Percentiles rank a stretch among this genome's conserved stretches.
Conservation (phyloP, 2,329 filamentous ascomycete genomes). For the Botrytis sinoallii region DNA sequence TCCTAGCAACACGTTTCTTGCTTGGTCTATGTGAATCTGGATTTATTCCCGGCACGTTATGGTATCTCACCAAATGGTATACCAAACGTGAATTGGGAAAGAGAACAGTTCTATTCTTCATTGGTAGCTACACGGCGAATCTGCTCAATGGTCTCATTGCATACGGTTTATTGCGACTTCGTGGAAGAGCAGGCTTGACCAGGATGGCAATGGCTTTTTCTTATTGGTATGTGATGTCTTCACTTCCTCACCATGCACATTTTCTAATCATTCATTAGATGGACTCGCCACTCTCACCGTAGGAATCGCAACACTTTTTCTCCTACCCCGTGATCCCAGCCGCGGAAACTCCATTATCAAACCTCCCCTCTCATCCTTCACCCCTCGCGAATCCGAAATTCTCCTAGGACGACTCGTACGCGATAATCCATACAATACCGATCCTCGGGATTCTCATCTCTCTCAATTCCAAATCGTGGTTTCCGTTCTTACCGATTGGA, state of each 20-base stretch:
- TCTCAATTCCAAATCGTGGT: constrained; percentile 16
- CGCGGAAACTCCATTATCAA: constrained; percentile 15
- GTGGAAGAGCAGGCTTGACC: constrained; percentile 49
- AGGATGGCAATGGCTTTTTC: constrained; percentile 58
- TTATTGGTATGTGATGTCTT: constrained; percentile 2
- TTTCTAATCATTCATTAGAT: not conserved
- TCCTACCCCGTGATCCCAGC: constrained; percentile 17
- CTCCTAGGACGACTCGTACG: constrained; percentile 12
- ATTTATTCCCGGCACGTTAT: constrained; percentile 53
- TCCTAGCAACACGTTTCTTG: constrained; percentile 30
- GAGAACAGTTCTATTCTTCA: constrained; percentile 15
- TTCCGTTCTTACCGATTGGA: constrained; percentile 17
- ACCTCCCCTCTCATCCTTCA: constrained; percentile 10
- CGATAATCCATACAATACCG: constrained; percentile 17
- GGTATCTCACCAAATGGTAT: constrained; percentile 16
- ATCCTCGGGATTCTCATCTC: constrained; percentile 17
- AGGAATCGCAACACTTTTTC: constrained; percentile 18
- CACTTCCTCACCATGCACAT: constrained; percentile 25
- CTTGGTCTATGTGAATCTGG: constrained; percentile 39
- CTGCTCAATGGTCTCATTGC: constrained; percentile 39
- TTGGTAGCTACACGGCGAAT: constrained; percentile 14
- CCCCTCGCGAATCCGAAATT: constrained; percentile 8
- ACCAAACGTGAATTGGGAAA: constrained; percentile 14
- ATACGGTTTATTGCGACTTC: constrained; percentile 53
- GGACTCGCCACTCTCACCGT: constrained; percentile 26